phyloP scores from a whole-genome alignment of 208 protist species.

The Trichomonas tenax region DNA sequence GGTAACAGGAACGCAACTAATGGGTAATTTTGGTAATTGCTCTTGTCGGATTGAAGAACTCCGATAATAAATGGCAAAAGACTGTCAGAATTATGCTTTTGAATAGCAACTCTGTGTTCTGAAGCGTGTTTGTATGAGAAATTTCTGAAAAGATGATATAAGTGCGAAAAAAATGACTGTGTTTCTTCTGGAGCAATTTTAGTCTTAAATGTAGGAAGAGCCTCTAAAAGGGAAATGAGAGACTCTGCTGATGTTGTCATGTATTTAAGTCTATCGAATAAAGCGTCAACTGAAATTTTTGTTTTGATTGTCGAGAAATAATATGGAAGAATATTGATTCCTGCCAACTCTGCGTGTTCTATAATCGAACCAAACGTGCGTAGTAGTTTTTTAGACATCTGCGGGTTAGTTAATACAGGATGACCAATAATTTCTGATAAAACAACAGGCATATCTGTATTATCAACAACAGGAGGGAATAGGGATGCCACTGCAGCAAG shows the following conservation, averaged over 20 bases:
- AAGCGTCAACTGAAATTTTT: neutral
- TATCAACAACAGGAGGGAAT: neutral
- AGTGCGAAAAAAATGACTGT: neutral
- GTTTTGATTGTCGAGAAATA: neutral
- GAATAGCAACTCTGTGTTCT: neutral
- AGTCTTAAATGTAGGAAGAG: neutral
- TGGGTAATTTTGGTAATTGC: neutral
- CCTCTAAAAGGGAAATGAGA: neutral
- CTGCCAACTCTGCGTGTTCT: neutral
- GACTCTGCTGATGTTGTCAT: neutral
- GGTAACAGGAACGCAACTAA: neutral
- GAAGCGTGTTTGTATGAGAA: neutral
- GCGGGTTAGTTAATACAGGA: neutral
- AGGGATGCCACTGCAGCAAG: neutral
- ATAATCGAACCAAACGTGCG: neutral
- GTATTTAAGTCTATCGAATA: neutral
- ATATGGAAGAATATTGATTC: neutral
- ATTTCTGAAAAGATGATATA: neutral
- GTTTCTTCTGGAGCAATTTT: neutral
- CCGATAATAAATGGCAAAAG: neutral
- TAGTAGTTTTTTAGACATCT: neutral
- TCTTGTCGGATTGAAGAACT: neutral
- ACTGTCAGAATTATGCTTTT: neutral
- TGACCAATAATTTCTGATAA: neutral
- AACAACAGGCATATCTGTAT: neutral